Conservation (phyloP, 1,139 yeast genomes). For the Nakaseomyces uthaithaninus region DNA sequence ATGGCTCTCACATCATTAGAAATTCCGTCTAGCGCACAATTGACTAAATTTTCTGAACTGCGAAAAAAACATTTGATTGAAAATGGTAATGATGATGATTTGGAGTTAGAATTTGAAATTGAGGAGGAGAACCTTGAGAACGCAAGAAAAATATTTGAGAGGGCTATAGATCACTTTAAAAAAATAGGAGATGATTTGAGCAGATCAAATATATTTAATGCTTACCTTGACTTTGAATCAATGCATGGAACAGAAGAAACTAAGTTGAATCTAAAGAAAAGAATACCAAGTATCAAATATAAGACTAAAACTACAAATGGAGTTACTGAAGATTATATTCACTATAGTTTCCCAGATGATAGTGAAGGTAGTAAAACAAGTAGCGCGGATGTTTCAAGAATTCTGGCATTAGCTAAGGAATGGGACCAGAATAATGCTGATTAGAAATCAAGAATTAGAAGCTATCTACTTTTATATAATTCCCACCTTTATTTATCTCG, state of each 20-base stretch:
- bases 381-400: conserved; percentile 38
- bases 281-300: conserved; percentile 41
- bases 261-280: conserved; percentile 35
- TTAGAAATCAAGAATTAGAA: neutral
- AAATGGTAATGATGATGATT: conserved; percentile 39
- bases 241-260: conserved; percentile 48
- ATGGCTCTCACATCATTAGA: conserved; percentile 66
- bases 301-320: conserved; percentile 42
- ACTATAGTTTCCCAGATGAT: conserved; percentile 64
- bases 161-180: conserved; percentile 45
- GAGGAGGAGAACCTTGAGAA: conserved; percentile 44
- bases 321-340: conserved; percentile 48
- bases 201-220: conserved; percentile 50
- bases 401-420: conserved; percentile 55
- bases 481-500: too few species aligned
- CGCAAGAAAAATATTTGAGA: conserved; percentile 49
- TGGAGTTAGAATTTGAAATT: conserved; percentile 43
- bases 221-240: conserved; percentile 59
- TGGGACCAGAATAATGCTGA: conserved; percentile 37
- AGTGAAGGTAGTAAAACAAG: conserved; percentile 19
- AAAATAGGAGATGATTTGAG: conserved; percentile 35
- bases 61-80: conserved; percentile 21
- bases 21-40: conserved; percentile 51
- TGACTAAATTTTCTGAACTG: conserved; percentile 31
- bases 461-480: neutral